These are phyloP conservation scores for Trichosporon sp. DNA, from an alignment of 1,284 basidiomycete species.

Conservation along the genomic window DNA sequence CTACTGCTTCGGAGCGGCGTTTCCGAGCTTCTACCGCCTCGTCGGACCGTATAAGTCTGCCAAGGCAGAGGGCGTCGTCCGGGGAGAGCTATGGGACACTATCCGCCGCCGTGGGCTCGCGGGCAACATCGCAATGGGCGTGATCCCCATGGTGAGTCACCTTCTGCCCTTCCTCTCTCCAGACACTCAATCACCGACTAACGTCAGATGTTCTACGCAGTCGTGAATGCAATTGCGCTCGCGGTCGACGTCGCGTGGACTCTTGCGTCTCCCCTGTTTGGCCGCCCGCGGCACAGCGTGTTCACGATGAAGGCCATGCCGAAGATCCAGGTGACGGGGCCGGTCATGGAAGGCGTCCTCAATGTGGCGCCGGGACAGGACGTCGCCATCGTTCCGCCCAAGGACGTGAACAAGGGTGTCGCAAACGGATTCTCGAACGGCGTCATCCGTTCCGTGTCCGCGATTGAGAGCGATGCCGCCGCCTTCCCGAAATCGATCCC, in stretches of 20 bases:
- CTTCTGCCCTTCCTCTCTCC: not conserved
- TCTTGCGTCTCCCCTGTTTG: constrained; percentile 20
- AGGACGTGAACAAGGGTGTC: constrained; percentile 10
- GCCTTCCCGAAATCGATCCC: not conserved
- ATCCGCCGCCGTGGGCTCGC: constrained; percentile 64
- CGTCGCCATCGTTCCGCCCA: not conserved
- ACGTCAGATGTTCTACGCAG: constrained; percentile 22
- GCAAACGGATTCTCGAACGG: constrained; percentile 10
- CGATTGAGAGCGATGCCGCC: not conserved
- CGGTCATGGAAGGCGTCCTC: not conserved
- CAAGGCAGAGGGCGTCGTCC: constrained; percentile 59
- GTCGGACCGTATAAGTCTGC: constrained; percentile 62
- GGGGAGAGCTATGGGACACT: constrained; percentile 68
- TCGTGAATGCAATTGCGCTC: constrained; percentile 19
- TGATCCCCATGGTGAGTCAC: constrained; percentile 61
- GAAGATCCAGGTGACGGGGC: not conserved
- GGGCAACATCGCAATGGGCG: constrained; percentile 67
- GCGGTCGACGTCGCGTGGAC: constrained; percentile 19
- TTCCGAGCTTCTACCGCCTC: constrained; percentile 67
- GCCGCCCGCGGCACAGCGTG: constrained; percentile 11
- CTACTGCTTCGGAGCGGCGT: constrained; percentile 68
- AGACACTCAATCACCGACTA: not conserved
- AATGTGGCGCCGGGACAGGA: not conserved
- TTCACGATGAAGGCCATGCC: constrained; percentile 8
- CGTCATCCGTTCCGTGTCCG: constrained; percentile 3